These are phyloP conservation scores for Hawksworthiomyces lignivorus DNA, from an alignment of 2,329 filamentous ascomycete genomes.

Conservation along the genomic window DNA sequence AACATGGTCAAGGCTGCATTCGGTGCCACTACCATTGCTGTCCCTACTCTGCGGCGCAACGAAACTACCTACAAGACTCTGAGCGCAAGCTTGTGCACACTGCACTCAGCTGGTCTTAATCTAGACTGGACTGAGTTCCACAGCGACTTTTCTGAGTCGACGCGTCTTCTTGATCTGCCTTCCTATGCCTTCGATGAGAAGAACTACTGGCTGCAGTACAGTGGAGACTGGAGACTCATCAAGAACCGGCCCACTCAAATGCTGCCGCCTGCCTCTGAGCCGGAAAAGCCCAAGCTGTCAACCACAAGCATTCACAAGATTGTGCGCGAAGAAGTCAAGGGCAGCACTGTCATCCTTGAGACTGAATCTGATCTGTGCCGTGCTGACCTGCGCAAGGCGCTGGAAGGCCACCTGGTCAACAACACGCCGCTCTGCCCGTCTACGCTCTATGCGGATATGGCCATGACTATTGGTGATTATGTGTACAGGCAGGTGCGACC, in stretches of 20 bases:
- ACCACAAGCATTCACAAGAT: slow-evolving; percentile 60
- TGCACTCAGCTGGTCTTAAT: slow-evolving; percentile 54
- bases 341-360: slow-evolving; percentile 50
- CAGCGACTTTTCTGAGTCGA: slow-evolving; percentile 33
- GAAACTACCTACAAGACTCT: slow-evolving; percentile 60
- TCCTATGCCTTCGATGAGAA: slow-evolving; percentile 66
- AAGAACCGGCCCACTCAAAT: slow-evolving; percentile 52
- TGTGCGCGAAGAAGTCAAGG: slow-evolving; percentile 54
- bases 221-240: slow-evolving; percentile 63
- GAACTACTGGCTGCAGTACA: slow-evolving; percentile 59
- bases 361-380: slow-evolving; percentile 60
- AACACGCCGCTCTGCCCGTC: slow-evolving; percentile 59
- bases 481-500: slow-evolving; percentile 57
- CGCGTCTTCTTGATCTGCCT: slow-evolving; percentile 53
- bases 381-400: slow-evolving; percentile 52
- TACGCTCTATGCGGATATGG: slow-evolving; percentile 41
- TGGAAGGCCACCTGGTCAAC: slow-evolving; percentile 61
- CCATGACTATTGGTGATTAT: slow-evolving; percentile 53
- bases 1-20: slow-evolving; percentile 61
- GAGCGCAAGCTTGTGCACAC: slow-evolving; percentile 43
- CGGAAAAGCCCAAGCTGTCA: slow-evolving; percentile 48
- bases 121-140: slow-evolving; percentile 68
- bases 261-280: slow-evolving; percentile 27
- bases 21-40: slow-evolving; percentile 43
- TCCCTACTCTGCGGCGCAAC: slow-evolving; percentile 54